Evolutionary conservation across 139 green algal genomes (phyloP).

Genomic region (Parachlorella kessleri): DNA sequence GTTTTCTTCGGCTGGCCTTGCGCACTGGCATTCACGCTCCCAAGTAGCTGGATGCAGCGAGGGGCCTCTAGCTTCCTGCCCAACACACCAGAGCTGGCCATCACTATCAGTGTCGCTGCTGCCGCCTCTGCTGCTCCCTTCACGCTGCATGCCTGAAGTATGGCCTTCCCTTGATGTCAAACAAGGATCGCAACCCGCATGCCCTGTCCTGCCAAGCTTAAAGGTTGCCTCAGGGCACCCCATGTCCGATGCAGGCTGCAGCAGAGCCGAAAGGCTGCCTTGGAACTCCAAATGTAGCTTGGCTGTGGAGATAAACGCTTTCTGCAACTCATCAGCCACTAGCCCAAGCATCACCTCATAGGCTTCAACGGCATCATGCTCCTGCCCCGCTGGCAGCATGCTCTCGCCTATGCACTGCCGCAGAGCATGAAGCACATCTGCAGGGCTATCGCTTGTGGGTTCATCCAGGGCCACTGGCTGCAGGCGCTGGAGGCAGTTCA

Average conservation of each 20-base stretch:
- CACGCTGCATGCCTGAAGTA: too few species aligned
- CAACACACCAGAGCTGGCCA: too few species aligned
- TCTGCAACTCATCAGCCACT: conserved; percentile 3
- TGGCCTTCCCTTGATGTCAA: too few species aligned
- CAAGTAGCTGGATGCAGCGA: too few species aligned
- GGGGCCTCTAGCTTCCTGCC: too few species aligned
- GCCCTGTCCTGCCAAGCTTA: too few species aligned
- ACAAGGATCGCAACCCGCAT: too few species aligned
- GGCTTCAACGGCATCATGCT: conserved; percentile 39
- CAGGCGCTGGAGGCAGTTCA: not conserved
- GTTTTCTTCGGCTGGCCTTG: too few species aligned
- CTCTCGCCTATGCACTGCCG: not conserved
- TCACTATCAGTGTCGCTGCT: not conserved
- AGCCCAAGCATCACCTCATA: conserved; percentile 11
- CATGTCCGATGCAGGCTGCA: too few species aligned
- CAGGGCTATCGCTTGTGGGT: not conserved
- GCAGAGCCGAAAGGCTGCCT: not conserved
- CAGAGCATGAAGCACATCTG: not conserved
- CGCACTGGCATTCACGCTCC: too few species aligned
- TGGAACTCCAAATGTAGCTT: not conserved
- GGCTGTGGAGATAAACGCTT: not conserved
- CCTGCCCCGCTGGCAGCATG: conserved; percentile 9
- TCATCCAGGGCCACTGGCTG: not conserved
- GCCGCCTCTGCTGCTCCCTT: not conserved
- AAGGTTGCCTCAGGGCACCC: too few species aligned